phyloP scores from a whole-genome alignment of 257 asterid species.

The Solanum piurae region DNA sequence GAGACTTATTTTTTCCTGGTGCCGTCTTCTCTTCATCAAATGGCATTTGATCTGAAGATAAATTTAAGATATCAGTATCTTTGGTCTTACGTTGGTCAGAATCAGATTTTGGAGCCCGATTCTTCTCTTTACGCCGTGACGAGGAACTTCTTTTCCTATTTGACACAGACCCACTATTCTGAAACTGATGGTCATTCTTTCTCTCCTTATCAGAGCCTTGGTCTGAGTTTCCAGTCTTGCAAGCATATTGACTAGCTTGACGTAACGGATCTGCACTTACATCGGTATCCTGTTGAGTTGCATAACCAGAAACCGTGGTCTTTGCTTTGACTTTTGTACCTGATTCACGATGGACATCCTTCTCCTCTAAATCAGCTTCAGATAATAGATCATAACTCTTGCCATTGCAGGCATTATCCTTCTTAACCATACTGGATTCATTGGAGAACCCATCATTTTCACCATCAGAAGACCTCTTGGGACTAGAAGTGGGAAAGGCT shows the following conservation, averaged over 20 bases:
- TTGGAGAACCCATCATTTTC: slow-evolving; percentile 26
- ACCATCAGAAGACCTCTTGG: slow-evolving; percentile 33
- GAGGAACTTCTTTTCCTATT: slow-evolving; percentile 41
- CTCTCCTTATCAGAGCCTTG: slow-evolving; percentile 34
- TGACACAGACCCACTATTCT: slow-evolving; percentile 25
- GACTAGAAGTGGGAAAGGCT: slow-evolving; percentile 27
- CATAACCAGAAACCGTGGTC: slow-evolving; percentile 17
- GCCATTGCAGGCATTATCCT: slow-evolving; percentile 22
- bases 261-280: slow-evolving; percentile 9
- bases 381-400: slow-evolving; percentile 12
- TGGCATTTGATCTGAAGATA: slow-evolving; percentile 20
- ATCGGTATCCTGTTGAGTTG: slow-evolving; percentile 14
- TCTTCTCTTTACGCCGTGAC: slow-evolving; percentile 51
- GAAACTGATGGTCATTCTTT: slow-evolving; percentile 24
- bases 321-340: slow-evolving; percentile 26
- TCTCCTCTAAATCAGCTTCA: slow-evolving; percentile 13
- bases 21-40: slow-evolving; percentile 38
- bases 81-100: slow-evolving; percentile 31
- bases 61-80: slow-evolving; percentile 26
- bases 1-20: slow-evolving; percentile 47
- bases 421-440: slow-evolving; percentile 21
- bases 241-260: slow-evolving; percentile 26
- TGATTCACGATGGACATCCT: slow-evolving; percentile 17
- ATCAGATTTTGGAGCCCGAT: slow-evolving; percentile 36
- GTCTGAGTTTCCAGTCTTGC: slow-evolving; percentile 25